A percentile compares a stretch with the other conserved stretches of the same genome.
Conservation (phyloP, 2,329 filamentous ascomycete genomes). For the Trichoderma semiorbis region DNA sequence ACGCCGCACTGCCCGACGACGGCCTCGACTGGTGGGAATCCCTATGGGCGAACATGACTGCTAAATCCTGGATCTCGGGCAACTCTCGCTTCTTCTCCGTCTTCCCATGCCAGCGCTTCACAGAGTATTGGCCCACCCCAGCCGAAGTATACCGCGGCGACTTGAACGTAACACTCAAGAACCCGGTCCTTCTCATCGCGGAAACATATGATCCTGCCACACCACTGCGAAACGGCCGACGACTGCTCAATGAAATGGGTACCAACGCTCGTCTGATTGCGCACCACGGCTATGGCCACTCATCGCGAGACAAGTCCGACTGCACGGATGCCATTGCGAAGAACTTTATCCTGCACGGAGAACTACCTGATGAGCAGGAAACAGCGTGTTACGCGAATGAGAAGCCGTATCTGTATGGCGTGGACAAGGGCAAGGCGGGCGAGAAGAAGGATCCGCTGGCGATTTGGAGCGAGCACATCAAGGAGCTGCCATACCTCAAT, state of each 20-base stretch:
- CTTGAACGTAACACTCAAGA: conserved; percentile 41
- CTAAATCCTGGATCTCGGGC: conserved; percentile 44
- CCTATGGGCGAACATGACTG: conserved; percentile 47
- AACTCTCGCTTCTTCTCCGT: conserved; percentile 44
- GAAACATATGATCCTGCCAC: conserved; percentile 51
- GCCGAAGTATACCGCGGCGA: conserved; percentile 47
- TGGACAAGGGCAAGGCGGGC: conserved; percentile 8
- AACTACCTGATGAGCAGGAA: conserved; percentile 39
- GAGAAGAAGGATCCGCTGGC: conserved; percentile 16
- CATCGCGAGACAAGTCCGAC: conserved; percentile 41
- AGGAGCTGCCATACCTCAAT: conserved; percentile 1
- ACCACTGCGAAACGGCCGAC: conserved; percentile 45
- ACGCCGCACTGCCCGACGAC: conserved; percentile 37
- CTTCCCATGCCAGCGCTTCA: conserved; percentile 46
- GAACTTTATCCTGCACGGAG: conserved; percentile 40
- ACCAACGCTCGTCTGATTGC: conserved; percentile 45
- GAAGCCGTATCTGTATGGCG: conserved; percentile 46
- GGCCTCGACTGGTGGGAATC: conserved; percentile 44
- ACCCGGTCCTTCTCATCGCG: conserved; percentile 46
- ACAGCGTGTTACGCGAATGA: conserved; percentile 45
- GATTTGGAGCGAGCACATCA: conserved; percentile 24
- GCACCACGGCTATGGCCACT: conserved; percentile 50
- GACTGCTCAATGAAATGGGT: conserved; percentile 45
- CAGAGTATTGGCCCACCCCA: conserved; percentile 42
- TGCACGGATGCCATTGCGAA: conserved; percentile 44